These are phyloP conservation scores for Epichloe aotearoae DNA, from an alignment of 2,329 filamentous ascomycete species.

Conservation along the genomic window DNA sequence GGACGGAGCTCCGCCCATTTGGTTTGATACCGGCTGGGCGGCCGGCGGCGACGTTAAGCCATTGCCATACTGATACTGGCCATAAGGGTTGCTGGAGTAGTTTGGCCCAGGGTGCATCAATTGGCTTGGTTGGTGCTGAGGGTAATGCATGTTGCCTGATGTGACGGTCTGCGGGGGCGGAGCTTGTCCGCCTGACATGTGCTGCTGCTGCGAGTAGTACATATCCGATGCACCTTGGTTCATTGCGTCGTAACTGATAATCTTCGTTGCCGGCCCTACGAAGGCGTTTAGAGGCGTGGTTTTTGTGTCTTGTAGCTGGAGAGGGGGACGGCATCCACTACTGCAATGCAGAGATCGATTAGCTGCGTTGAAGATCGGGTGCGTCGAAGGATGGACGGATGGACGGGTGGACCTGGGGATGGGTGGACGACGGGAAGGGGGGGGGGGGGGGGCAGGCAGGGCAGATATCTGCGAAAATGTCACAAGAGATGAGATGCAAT, in stretches of 20 bases:
- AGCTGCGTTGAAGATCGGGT: neutral
- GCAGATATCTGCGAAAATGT: too few relatives aligned
- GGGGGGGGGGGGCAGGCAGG: neutral
- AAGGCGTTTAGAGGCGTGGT: neutral
- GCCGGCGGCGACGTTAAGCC: constrained; percentile 70
- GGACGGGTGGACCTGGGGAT: too few relatives aligned
- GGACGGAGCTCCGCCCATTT: constrained; percentile 46
- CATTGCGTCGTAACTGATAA: neutral
- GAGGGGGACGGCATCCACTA: constrained; percentile 39
- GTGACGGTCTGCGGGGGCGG: constrained; percentile 66
- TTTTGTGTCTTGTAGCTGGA: neutral
- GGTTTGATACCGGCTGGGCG: constrained; percentile 52
- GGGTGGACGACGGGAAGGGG: neutral
- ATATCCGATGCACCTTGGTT: constrained; percentile 67
- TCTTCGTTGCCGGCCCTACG: too few relatives aligned
- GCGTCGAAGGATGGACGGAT: neutral
- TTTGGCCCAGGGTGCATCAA: constrained; percentile 61
- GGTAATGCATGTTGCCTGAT: constrained; percentile 60
- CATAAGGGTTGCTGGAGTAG: constrained; percentile 53
- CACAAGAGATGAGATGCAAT: too few relatives aligned
- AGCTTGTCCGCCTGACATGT: constrained; percentile 66
- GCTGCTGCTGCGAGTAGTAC: constrained; percentile 69
- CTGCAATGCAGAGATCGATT: constrained; percentile 17
- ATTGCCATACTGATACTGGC: constrained; percentile 61
- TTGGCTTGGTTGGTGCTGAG: constrained; percentile 55